These are phyloP conservation scores for Phyllosticta capitalensis DNA, from an alignment of 2,329 filamentous ascomycete species.

Conservation along the genomic window DNA sequence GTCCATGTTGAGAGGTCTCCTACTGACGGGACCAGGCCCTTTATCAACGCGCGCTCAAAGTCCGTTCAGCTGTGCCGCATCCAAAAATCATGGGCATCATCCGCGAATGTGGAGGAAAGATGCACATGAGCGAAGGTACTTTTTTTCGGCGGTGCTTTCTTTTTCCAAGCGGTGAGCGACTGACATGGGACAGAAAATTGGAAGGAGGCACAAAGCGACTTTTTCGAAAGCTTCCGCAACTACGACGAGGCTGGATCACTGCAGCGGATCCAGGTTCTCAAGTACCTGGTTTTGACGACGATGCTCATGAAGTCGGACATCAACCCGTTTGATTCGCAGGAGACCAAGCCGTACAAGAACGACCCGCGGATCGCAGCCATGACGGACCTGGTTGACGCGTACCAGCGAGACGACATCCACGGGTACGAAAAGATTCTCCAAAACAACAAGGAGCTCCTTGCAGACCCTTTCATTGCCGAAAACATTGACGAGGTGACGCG, in stretches of 20 bases:
- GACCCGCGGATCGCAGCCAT: slow-evolving; percentile 93
- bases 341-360: slow-evolving; percentile 96
- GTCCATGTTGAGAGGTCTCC: not conserved
- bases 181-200: slow-evolving; percentile 62
- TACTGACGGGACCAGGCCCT: slow-evolving; percentile 43
- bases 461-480: slow-evolving; percentile 92
- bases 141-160: not conserved
- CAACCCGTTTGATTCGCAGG: slow-evolving; percentile 97
- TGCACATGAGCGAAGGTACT: slow-evolving; percentile 90
- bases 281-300: slow-evolving; percentile 90
- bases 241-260: slow-evolving; percentile 97
- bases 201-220: slow-evolving; percentile 94
- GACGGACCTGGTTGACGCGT: slow-evolving; percentile 94
- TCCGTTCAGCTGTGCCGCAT: slow-evolving; percentile 94
- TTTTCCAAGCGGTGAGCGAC: slow-evolving; percentile 18
- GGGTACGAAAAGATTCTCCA: slow-evolving; percentile 81
- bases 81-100: slow-evolving; percentile 99
- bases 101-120: slow-evolving; percentile 95
- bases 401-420: slow-evolving; percentile 90
- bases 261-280: slow-evolving; percentile 92
- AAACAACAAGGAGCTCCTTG: slow-evolving; percentile 78
- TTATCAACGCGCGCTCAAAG: slow-evolving; percentile 83
- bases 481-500: slow-evolving; percentile 98
- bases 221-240: slow-evolving; percentile 97
- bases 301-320: slow-evolving; percentile 99